A percentile compares a stretch with the other conserved stretches of the same genome.
phyloP scores from a whole-genome alignment of 2,329 filamentous ascomycete genomes.

The Apiospora pterosperma region DNA sequence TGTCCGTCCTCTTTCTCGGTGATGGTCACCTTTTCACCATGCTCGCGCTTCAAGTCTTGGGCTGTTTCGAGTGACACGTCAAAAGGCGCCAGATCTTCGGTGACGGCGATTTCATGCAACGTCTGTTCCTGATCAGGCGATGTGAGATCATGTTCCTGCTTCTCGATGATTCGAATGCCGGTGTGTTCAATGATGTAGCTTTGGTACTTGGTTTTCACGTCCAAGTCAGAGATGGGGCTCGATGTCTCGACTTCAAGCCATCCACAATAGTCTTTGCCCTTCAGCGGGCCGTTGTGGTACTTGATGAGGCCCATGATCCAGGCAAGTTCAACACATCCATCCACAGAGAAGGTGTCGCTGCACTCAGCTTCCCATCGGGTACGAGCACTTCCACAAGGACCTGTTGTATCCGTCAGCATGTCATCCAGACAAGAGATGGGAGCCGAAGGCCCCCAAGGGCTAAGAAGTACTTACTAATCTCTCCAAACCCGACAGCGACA shows the following conservation, averaged over 20 bases:
- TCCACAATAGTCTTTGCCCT: conserved; percentile 64
- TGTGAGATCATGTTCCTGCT: conserved; percentile 16
- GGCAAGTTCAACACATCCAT: conserved; percentile 69
- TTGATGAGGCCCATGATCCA: conserved; percentile 74
- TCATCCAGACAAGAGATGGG: background rate
- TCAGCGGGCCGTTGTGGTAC: conserved; percentile 64
- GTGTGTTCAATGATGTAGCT: conserved; percentile 27
- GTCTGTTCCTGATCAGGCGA: conserved; percentile 23
- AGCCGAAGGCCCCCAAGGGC: too few species aligned
- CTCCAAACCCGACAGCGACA: conserved; percentile 36
- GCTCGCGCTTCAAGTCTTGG: conserved; percentile 24
- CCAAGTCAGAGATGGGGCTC: conserved; percentile 24
- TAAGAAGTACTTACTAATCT: conserved; percentile 18
- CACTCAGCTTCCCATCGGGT: conserved; percentile 73
- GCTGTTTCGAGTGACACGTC: conserved; percentile 27
- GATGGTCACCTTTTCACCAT: conserved; percentile 28
- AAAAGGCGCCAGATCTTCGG: conserved; percentile 30
- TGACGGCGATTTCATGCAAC: conserved; percentile 30
- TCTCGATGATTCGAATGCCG: conserved; percentile 30
- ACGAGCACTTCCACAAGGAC: conserved; percentile 66
- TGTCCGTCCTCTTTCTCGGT: conserved; percentile 16
- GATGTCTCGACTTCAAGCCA: conserved; percentile 36
- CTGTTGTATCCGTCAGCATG: conserved; percentile 4
- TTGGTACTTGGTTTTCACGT: conserved; percentile 27
- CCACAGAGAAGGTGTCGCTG: conserved; percentile 64